Conservation (phyloP, 352 stramenopile genomes). For the Lagenidium giganteum region DNA sequence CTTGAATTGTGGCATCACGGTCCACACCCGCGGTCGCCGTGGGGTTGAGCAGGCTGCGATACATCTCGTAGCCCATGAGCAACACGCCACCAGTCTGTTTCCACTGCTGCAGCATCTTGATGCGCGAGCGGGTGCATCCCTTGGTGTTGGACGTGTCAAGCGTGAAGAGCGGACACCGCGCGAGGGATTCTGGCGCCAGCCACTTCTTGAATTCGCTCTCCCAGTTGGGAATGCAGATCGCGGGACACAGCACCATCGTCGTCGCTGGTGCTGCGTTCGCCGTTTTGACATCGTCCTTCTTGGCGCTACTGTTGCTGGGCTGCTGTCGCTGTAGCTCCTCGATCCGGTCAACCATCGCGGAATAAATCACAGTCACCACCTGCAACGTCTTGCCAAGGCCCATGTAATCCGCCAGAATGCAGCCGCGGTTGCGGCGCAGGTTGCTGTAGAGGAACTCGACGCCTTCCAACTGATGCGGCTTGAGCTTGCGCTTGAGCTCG, state of each 20-base stretch:
- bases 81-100: conserved; percentile 69
- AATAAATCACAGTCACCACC: conserved; percentile 82
- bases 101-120: conserved; percentile 68
- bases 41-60: conserved; percentile 75
- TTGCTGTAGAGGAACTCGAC: conserved; percentile 67
- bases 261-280: conserved; percentile 17
- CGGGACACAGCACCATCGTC: conserved; percentile 92
- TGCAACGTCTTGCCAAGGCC: conserved; percentile 87
- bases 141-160: conserved; percentile 64
- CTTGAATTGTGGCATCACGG: conserved; percentile 41
- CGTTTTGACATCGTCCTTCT: not conserved
- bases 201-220: conserved; percentile 97
- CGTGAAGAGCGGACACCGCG: conserved; percentile 46
- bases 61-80: conserved; percentile 90
- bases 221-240: conserved; percentile 97
- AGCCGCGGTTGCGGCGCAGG: conserved; percentile 47
- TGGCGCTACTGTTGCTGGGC: too few species aligned
- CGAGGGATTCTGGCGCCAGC: conserved; percentile 65
- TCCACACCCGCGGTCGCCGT: conserved; percentile 29
- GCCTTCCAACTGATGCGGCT: conserved; percentile 73
- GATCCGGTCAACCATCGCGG: conserved; percentile 60
- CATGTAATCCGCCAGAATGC: conserved; percentile 89
- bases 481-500: conserved; percentile 72
- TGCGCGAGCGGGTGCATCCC: conserved; percentile 34
- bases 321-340: conserved; percentile 8